A percentile compares a stretch with the other conserved stretches of the same genome.
Evolutionary conservation across 768 basidiomycete genomes (phyloP).

Genomic region (Holtermanniella nyarrowii): DNA sequence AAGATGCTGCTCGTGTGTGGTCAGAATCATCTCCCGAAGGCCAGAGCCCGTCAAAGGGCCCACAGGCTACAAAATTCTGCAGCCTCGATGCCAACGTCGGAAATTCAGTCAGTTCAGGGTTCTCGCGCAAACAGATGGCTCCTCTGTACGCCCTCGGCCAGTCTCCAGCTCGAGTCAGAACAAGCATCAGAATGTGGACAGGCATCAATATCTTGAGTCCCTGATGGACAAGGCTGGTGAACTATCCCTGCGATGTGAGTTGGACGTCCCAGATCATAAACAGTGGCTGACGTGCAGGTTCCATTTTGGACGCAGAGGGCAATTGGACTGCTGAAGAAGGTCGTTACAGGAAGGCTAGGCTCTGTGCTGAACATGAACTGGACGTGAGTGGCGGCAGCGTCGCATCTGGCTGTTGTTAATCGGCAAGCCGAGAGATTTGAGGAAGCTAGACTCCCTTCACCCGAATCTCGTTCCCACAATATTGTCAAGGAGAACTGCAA

Average conservation of each 20-base stretch:
- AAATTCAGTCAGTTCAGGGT: too few species aligned
- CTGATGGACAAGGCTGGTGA: slow-evolving; percentile 58
- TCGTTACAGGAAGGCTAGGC: slow-evolving; percentile 71
- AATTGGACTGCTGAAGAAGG: slow-evolving; percentile 38
- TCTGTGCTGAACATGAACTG: slow-evolving; percentile 74
- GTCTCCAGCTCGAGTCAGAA: not conserved
- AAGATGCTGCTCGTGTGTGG: too few species aligned
- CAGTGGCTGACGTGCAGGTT: slow-evolving; percentile 47
- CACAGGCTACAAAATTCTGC: too few species aligned
- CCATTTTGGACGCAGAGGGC: slow-evolving; percentile 77
- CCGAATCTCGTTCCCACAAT: slow-evolving; percentile 94
- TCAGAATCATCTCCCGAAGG: too few species aligned
- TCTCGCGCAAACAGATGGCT: too few species aligned
- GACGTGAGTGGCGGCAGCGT: slow-evolving; percentile 55
- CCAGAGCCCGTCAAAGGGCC: too few species aligned
- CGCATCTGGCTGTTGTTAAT: not conserved
- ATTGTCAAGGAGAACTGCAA: slow-evolving; percentile 72
- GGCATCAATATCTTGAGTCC: slow-evolving; percentile 28
- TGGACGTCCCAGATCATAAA: slow-evolving; percentile 10
- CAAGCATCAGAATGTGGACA: not conserved
- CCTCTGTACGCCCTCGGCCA: not conserved
- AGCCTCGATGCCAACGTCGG: too few species aligned
- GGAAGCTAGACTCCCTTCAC: slow-evolving; percentile 89
- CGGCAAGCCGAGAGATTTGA: slow-evolving; percentile 82
- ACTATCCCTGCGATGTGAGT: slow-evolving; percentile 81